phyloP scores from a whole-genome alignment of 2,329 filamentous ascomycete species.

The Fusarium sp. region DNA sequence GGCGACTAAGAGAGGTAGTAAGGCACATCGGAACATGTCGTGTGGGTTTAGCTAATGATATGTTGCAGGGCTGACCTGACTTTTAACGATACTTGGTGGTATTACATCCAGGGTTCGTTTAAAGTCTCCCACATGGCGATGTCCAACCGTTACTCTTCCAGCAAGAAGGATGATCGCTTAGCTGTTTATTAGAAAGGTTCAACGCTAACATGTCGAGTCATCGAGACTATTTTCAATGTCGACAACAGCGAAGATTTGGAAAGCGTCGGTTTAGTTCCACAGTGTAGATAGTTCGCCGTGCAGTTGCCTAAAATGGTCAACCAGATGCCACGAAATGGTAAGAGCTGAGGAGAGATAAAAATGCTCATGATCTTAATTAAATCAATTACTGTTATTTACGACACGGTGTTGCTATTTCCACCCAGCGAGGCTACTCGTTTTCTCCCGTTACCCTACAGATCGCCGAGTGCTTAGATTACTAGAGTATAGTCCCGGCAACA shows the following conservation, averaged over 20 bases:
- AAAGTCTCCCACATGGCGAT: not conserved
- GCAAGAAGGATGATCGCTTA: not conserved
- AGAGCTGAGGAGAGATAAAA: no score
- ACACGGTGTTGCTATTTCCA: no score
- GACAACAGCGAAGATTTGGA: no score
- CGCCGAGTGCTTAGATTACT: not conserved
- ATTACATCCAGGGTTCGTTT: no score
- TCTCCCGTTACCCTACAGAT: not conserved
- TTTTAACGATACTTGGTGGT: not conserved
- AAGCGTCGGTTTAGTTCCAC: no score
- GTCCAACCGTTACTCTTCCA: not conserved
- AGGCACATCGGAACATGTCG: no score
- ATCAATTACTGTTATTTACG: not conserved
- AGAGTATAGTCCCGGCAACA: not conserved
- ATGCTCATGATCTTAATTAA: not conserved
- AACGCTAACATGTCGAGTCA: rapidly evolving
- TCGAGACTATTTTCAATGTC: no score
- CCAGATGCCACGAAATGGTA: not conserved
- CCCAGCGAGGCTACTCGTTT: not conserved
- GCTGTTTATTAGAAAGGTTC: rapidly evolving
- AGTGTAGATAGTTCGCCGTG: not conserved
- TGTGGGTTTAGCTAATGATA: no score
- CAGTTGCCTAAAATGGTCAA: not conserved
- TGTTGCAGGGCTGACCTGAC: no score
- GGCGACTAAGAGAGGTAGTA: no score